Conservation (phyloP, 176 grass and related monocot genomes). For the Aegilops sharonensis region DNA sequence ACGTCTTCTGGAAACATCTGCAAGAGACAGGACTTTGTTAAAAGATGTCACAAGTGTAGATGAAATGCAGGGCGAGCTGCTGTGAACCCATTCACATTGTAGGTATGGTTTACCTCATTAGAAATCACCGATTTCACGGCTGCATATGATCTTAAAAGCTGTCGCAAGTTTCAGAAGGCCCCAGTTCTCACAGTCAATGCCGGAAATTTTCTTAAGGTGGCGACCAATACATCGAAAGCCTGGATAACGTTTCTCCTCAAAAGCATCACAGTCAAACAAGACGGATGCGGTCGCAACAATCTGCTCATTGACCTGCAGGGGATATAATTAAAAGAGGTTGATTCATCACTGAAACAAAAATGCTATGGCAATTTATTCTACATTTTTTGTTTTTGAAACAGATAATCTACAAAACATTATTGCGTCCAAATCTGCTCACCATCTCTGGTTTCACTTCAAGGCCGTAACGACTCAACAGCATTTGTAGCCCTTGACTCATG, state of each 20-base stretch:
- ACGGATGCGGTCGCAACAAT: background rate
- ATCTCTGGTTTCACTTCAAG: no score
- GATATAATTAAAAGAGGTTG: background rate
- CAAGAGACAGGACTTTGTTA: background rate
- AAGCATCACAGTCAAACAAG: constrained; percentile 1
- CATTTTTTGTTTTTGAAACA: no score
- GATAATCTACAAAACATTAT: background rate
- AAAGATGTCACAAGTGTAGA: background rate
- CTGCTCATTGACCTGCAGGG: background rate
- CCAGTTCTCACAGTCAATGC: background rate
- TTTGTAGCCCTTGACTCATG: no score
- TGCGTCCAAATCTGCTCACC: background rate
- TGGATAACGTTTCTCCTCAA: background rate
- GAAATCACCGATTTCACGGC: background rate
- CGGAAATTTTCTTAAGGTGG: background rate
- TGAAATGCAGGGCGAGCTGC: background rate
- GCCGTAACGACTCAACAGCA: no score
- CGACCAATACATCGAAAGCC: background rate
- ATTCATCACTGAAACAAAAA: background rate
- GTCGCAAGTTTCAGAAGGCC: background rate
- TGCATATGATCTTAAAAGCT: constrained; percentile 27
- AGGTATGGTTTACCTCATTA: constrained; percentile 12
- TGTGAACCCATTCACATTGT: background rate
- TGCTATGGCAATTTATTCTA: background rate
- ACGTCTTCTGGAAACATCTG: background rate